phyloP scores from a whole-genome alignment of 495 filamentous ascomycete genomes.

The Collariella sp. region DNA sequence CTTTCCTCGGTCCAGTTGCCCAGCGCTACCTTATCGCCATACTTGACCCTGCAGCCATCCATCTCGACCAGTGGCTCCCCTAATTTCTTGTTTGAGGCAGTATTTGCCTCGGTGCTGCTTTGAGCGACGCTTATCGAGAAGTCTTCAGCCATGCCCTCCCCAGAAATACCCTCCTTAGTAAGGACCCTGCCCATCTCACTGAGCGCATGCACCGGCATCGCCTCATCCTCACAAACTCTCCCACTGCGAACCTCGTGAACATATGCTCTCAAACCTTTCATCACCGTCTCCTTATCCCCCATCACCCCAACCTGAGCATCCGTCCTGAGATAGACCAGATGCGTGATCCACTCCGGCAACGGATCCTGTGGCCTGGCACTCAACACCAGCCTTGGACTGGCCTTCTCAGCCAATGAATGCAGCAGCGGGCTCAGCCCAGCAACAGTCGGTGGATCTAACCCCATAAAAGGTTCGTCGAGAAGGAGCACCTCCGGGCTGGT shows the following conservation, averaged over 20 bases:
- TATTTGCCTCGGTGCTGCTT: neutral
- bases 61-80: conserved; percentile 74
- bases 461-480: conserved; percentile 96
- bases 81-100: neutral
- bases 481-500: conserved; percentile 70
- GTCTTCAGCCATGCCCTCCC: conserved; percentile 24
- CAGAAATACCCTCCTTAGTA: conserved; percentile 38
- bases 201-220: conserved; percentile 37
- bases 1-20: conserved; percentile 65
- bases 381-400: conserved; percentile 62
- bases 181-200: conserved; percentile 43
- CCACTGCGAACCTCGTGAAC: conserved; percentile 34
- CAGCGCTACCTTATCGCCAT: conserved; percentile 66
- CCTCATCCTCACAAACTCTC: conserved; percentile 26
- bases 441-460: conserved; percentile 76
- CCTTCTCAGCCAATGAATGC: conserved; percentile 51
- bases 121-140: neutral
- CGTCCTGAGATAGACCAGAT: conserved; percentile 60
- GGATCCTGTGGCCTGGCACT: conserved; percentile 76
- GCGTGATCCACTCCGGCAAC: conserved; percentile 83
- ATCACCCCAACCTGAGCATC: conserved; percentile 48
- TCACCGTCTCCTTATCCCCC: conserved; percentile 48
- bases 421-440: conserved; percentile 61
- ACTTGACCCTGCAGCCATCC: conserved; percentile 69
- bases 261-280: conserved; percentile 38